Evolutionary conservation across 495 filamentous ascomycete genomes (phyloP).

Genomic region (Penicillium taxi): DNA sequence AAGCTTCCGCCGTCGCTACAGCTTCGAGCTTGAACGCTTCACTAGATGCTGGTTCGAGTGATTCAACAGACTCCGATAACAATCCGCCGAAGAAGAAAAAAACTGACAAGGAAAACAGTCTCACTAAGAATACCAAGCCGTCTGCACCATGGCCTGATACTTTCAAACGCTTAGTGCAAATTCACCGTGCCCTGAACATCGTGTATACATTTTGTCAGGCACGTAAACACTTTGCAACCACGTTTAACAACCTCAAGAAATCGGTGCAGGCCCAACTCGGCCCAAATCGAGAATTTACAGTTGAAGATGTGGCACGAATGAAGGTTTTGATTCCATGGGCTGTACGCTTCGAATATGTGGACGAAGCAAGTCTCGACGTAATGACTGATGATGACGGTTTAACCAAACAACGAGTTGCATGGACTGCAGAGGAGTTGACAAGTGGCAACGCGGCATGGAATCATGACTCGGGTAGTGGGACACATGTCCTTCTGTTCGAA

Average conservation of each 20-base stretch:
- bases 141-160: slow-evolving; percentile 61
- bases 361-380: slow-evolving; percentile 70
- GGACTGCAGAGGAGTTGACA: slow-evolving; percentile 21
- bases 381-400: slow-evolving; percentile 36
- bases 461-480: slow-evolving; percentile 26
- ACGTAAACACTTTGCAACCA: slow-evolving; percentile 83
- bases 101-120: slow-evolving; percentile 2
- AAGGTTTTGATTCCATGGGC: slow-evolving; percentile 67
- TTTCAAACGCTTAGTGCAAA: slow-evolving; percentile 66
- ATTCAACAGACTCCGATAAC: no score
- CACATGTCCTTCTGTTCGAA: slow-evolving; percentile 78
- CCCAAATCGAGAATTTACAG: slow-evolving; percentile 44
- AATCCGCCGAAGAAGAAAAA: slow-evolving; percentile 4
- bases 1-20: neutral
- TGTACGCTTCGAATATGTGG: slow-evolving; percentile 79
- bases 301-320: slow-evolving; percentile 77
- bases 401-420: slow-evolving; percentile 4
- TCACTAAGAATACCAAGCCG: slow-evolving; percentile 13
- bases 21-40: slow-evolving; percentile 15
- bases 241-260: slow-evolving; percentile 76
- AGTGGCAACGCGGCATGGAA: slow-evolving; percentile 25
- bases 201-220: slow-evolving; percentile 94
- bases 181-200: slow-evolving; percentile 77
- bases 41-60: no score
- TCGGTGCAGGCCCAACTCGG: slow-evolving; percentile 80